Percentiles rank a stretch among this genome's conserved stretches.
Conservation (phyloP, 2,329 filamentous ascomycete genomes). For the Xylariomycetidae sp. region DNA sequence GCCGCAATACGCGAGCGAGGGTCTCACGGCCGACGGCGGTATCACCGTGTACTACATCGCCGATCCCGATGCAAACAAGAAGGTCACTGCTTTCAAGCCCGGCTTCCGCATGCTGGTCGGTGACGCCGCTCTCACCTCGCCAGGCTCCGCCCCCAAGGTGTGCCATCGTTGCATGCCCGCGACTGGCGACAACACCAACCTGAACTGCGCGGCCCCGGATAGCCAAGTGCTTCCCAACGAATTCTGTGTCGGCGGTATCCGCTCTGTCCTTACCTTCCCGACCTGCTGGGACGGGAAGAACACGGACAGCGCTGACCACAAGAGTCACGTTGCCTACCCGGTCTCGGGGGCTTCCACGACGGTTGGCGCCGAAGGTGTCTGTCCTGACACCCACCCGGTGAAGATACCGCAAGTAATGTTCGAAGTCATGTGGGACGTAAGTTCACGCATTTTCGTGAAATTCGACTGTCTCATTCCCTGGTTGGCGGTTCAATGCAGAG, state of each 20-base stretch:
- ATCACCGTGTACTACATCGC: conserved; percentile 27
- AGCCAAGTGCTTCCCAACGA: conserved; percentile 42
- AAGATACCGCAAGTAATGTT: conserved; percentile 47
- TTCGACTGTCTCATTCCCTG: not conserved
- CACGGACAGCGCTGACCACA: conserved; percentile 40
- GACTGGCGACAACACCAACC: conserved; percentile 18
- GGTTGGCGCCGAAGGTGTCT: conserved; percentile 31
- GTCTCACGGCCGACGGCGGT: conserved; percentile 21
- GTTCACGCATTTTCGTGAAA: conserved; percentile 4
- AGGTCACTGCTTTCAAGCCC: conserved; percentile 36
- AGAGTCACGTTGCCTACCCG: conserved; percentile 46
- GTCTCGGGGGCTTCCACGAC: conserved; percentile 25
- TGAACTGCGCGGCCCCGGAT: conserved; percentile 33
- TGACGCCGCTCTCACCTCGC: conserved; percentile 23
- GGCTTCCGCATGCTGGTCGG: conserved; percentile 43
- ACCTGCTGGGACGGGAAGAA: conserved; percentile 50
- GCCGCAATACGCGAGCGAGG: conserved; percentile 21
- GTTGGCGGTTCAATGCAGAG: too few species aligned
- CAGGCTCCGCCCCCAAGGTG: conserved; percentile 23
- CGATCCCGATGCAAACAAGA: conserved; percentile 21
- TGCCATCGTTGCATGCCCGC: conserved; percentile 31
- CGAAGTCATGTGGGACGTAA: conserved; percentile 49
- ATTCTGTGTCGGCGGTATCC: conserved; percentile 42
- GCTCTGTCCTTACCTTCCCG: conserved; percentile 48
- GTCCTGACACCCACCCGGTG: conserved; percentile 43